Base-by-base conservation (phyloP, 768 basidiomycete species). In the Mycena belliarum region DNA sequence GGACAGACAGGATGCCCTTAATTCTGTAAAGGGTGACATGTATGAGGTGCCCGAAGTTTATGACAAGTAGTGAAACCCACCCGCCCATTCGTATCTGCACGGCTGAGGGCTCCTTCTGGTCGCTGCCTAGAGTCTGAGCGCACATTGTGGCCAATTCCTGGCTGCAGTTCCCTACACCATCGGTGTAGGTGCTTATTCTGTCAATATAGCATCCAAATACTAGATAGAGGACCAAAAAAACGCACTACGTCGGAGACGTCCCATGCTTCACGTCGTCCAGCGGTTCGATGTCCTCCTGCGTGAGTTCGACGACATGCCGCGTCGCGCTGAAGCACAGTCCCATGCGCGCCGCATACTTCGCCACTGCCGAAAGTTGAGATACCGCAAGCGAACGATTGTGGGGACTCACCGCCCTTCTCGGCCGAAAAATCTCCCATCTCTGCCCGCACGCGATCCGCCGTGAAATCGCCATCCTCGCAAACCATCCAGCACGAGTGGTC, bases 401-500 rank as follows among this genome's bases (percentile, higher is more conserved):
- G 12, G 20, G 3, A 55, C 59, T 8, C 11, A 61, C 63, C 60
- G 6, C 59, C 57, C 12, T 45, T 48, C 20, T 61, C 60, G 12
- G 10, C 10, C 0, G 52, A 55, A 21, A 65, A 65, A 42, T 65
- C 63, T 1, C 63, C 63, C 63, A 65, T 65, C 45, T 55, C 43
- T 28, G 29, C 26, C 10, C 63, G 48, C 11, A 65, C 57, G 28
- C 52, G 57, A 6, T 65, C 41, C 15, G 63, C 63, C 5, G 63
- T 65, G 21, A 65, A 65, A 8, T 57, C 54, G 18, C 49, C 53
- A 5, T 56, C 52, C 20, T 65, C 63, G 20, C 54, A 61, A 0
- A 65, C 50, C 63, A 65, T 65, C 63, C 63, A 65, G 50, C 60
- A 65, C 1, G 63, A 65, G 37, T 59, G 63, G 21, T 65, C 63